Conservation (phyloP, 306 rosid species). For the Lupinus albus region DNA sequence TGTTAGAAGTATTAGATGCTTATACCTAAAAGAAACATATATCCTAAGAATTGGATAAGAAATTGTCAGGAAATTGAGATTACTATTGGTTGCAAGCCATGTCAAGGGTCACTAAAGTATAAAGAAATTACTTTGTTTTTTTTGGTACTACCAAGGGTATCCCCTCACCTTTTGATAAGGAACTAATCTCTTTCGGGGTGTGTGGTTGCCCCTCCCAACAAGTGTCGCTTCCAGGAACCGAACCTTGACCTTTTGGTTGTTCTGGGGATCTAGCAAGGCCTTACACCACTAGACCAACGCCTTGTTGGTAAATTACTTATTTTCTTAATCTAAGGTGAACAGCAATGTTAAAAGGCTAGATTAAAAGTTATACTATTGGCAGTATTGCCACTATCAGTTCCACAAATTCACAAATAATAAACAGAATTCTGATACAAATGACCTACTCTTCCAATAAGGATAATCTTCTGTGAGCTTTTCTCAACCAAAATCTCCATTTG, state of each 20-base stretch:
- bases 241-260: too few species aligned
- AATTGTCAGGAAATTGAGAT: neutral
- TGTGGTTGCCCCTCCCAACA: too few species aligned
- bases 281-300: too few species aligned
- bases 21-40: neutral
- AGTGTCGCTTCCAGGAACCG: too few species aligned
- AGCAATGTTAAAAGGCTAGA: neutral
- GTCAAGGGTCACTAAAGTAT: neutral
- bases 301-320: too few species aligned
- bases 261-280: too few species aligned
- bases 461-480: constrained; percentile 83
- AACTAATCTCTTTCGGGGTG: too few species aligned
- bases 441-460: constrained; percentile 79
- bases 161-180: too few species aligned
- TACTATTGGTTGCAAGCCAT: neutral
- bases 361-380: neutral
- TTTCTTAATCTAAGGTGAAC: too few species aligned
- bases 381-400: constrained; percentile 1
- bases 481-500: constrained; percentile 90
- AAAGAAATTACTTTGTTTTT: too few species aligned
- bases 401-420: constrained; percentile 19
- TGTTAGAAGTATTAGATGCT: constrained; percentile 4
- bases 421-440: constrained; percentile 27
- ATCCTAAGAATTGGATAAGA: neutral
- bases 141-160: too few species aligned